Base-by-base conservation (phyloP, 176 grass and related monocot species). In the Zizania latifolia region DNA sequence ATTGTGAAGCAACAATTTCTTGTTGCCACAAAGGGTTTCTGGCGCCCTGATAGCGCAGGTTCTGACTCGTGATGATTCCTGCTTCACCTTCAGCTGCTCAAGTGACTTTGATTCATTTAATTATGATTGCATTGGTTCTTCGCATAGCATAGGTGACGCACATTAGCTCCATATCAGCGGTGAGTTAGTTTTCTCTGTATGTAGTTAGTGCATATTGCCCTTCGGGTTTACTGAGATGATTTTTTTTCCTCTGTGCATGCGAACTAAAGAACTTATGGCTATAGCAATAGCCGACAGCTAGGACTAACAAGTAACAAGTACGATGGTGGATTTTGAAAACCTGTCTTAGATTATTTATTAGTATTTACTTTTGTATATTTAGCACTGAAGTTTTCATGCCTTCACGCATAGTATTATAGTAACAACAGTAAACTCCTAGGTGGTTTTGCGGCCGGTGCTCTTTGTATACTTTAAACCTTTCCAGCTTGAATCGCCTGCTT, bases 1-100 rank as follows among this genome's bases (percentile, higher is more conserved):
- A 74, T 92, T 64, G 22, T 91, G 51, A 92, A 84, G 57, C 74
- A 78, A 23, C 86, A 88, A 61, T 86, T 88, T 90, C 94, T 98
- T 78, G 57, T 98, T 76, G 89, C 84, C 56, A 79, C 59, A 24
- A 94, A 98, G 64, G 29, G 82, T 83, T 94, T 88, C 50, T 94
- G 91, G 94, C 91, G 84, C 34, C 89, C 89, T 51, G 74, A 63
- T 46, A 83, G 27, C 48, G 60, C 38, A 83, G 24, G 39, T 28
- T 85, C 70, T 55, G 26, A 62, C 10, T 82, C 39, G 51, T 45
- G 4, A 76, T 68, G 43, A 43, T 55, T 61, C 58, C 12, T 57
- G 12, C 37, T 12, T 82, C 59, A 17, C 48, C 12, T 44, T 68
- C 7, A 44, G 46, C 67, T 58, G 17, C 8, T 55, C 17, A 71